A percentile compares a stretch with the other conserved stretches of the same genome.
phyloP scores from a whole-genome alignment of 148 eudicot species.

The Nepenthes mirabilis region DNA sequence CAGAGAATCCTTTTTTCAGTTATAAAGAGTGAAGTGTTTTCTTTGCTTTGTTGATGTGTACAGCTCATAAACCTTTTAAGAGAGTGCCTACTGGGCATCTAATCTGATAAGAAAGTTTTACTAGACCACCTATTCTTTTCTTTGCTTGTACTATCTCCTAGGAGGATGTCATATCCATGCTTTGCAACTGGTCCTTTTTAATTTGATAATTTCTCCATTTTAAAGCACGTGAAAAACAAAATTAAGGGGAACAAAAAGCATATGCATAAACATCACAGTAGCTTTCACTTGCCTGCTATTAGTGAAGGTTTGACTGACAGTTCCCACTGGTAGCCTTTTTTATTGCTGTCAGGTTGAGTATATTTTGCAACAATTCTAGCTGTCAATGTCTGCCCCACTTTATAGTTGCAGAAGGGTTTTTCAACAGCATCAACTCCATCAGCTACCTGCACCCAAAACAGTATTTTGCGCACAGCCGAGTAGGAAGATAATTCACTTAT shows the following conservation, averaged over 20 bases:
- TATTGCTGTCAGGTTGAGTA: slow-evolving; percentile 22
- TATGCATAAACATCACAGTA: not conserved
- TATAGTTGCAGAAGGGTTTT: slow-evolving; percentile 51
- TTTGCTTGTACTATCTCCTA: no score
- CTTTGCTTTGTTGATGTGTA: no score
- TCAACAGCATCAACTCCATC: slow-evolving; percentile 40
- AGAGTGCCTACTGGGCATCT: no score
- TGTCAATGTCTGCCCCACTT: slow-evolving; percentile 70
- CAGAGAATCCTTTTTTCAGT: no score
- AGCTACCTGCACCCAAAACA: slow-evolving; percentile 19
- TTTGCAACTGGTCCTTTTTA: no score
- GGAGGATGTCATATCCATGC: no score
- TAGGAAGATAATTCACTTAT: not conserved
- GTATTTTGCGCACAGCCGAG: no score
- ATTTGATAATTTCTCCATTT: no score
- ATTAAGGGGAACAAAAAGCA: not conserved
- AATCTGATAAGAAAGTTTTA: no score
- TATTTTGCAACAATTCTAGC: slow-evolving; percentile 60
- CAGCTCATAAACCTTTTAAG: no score
- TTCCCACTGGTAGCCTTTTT: slow-evolving; percentile 48
- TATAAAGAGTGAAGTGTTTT: no score
- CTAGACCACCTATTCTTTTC: no score
- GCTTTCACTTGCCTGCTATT: slow-evolving; percentile 36
- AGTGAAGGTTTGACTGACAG: slow-evolving; percentile 70
- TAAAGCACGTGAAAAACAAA: not conserved